Conservation (phyloP, 345 rosid species). For the Gossypium stocksii region DNA sequence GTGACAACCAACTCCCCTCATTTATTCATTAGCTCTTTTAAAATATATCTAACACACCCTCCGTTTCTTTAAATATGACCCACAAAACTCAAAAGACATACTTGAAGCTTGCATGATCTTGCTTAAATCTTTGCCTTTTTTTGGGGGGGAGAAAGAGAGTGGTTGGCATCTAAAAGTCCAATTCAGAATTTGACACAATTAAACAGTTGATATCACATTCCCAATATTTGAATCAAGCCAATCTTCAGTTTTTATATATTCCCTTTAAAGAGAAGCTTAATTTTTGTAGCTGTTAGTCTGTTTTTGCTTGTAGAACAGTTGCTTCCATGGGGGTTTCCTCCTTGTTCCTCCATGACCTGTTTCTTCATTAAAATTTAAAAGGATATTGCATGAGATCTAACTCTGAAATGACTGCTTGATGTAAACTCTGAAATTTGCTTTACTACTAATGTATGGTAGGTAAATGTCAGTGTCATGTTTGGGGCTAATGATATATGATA, state of each 20-base stretch:
- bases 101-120: background rate
- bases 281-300: background rate
- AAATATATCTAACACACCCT: too few species aligned
- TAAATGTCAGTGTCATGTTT: background rate
- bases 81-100: too few species aligned
- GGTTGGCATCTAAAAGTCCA: background rate
- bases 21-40: too few species aligned
- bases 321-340: constrained; percentile 29
- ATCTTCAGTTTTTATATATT: background rate
- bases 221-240: background rate
- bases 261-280: constrained; percentile 24
- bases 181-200: background rate
- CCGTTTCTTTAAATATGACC: too few species aligned
- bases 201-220: background rate
- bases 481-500: background rate
- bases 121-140: background rate
- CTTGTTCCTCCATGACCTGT: constrained; percentile 16
- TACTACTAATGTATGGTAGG: constrained; percentile 7
- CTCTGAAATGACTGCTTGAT: constrained; percentile 35
- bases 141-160: background rate
- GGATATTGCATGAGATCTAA: constrained; percentile 14
- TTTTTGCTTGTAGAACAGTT: constrained; percentile 39
- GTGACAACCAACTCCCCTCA: too few species aligned
- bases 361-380: background rate
- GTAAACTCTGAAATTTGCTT: constrained; percentile 19